Evolutionary conservation across 2,329 filamentous ascomycete species (phyloP), one percentile per base, ranked within the genome.

Genomic region (Talaromyces sp.): DNA sequence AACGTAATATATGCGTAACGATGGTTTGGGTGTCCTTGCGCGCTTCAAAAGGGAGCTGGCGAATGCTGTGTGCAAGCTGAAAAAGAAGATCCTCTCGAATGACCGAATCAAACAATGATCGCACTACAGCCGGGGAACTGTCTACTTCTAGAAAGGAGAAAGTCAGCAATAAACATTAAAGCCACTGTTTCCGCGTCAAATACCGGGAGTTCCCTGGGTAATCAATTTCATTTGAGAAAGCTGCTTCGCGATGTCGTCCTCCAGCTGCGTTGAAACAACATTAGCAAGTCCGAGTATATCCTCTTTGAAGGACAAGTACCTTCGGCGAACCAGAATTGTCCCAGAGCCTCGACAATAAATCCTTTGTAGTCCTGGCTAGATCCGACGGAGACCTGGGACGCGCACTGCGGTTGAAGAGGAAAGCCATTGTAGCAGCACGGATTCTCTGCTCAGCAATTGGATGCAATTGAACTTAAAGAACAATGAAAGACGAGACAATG

Each of bases 11-110:
- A 75, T 94, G 95, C 47, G 92, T 96, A 79, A 98, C 95, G 73
- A 97, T 95, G 65, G 95, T 91, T 75, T 97, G 94, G 12, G 91
- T 91, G 73, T 97, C 94, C 81, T 97, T 98, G 71, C 94, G 89
- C 42, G 93, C 91, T 80, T 99, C 95, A 80, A 99, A 99, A 0
- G 94, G 92, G 4, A 99, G 85, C 57, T 89, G 86, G 76, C 91
- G 87, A 53, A 99, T 89, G 72, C 89, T 89, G 64, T 88, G 84
- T 23, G 94, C 92, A 62, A 99, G 88, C 57, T 90, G 83, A 69
- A 90, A 90, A 51, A 99, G 87, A 7, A 99, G 83, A 74, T 96
- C 92, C 78, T 97, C 92, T 73, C 93, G 87, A 69, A 97, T 89
- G 65, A 96, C 87, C 66, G 90, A 87, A 61, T 88, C 89, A 58